These are phyloP conservation scores for Mucor lusitanicus DNA, from an alignment of 371 early-diverging fungal genomes.

Conservation along the genomic window DNA sequence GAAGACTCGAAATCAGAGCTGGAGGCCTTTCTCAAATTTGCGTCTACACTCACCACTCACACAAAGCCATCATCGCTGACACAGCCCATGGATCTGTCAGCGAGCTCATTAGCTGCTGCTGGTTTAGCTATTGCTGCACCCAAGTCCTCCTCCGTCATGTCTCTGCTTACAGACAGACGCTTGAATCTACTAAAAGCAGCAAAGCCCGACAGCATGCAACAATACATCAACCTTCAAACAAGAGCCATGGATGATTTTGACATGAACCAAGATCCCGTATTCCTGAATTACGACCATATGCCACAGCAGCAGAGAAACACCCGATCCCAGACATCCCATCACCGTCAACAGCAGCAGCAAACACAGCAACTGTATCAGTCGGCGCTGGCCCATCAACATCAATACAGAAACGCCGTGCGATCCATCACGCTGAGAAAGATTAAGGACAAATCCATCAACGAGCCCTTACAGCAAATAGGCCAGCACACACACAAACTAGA, in stretches of 20 bases:
- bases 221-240: not conserved
- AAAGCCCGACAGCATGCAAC: not conserved
- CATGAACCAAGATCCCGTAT: not conserved
- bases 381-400: slow-evolving; percentile 1
- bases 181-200: not conserved
- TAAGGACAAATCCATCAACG: slow-evolving; percentile 39
- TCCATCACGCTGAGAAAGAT: slow-evolving; percentile 40
- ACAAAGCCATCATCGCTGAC: not conserved
- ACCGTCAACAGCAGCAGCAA: not conserved
- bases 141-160: not conserved
- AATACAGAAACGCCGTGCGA: slow-evolving; percentile 32
- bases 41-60: slow-evolving; percentile 1
- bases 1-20: slow-evolving; percentile 29
- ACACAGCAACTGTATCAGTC: not conserved
- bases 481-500: slow-evolving; percentile 18
- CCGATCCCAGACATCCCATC: not conserved
- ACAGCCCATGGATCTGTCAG: not conserved
- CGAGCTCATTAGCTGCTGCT: slow-evolving; percentile 7
- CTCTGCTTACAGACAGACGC: not conserved
- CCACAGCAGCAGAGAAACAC: not conserved
- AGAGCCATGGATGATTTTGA: not conserved
- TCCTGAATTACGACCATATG: slow-evolving; percentile 4
- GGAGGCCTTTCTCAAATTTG: slow-evolving; percentile 26
- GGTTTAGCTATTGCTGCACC: slow-evolving; percentile 16
- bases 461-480: slow-evolving; percentile 29